Base-by-base conservation (phyloP, 257 asterid species). In the Solanum peruvianum region DNA sequence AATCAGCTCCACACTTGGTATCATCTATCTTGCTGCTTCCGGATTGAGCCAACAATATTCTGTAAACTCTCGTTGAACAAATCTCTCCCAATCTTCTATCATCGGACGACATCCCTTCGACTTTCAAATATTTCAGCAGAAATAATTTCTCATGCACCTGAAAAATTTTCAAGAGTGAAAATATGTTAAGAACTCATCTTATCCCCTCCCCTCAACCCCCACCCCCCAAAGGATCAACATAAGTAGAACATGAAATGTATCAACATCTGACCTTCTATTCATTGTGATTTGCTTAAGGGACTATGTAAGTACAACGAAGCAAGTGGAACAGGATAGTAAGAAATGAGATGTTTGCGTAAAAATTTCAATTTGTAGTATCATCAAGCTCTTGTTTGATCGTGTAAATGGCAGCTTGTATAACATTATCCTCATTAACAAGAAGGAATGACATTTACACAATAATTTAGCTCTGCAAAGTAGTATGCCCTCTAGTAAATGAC, bases 141-240 rank as follows among this genome's bases (percentile, higher is more conserved):
- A 91, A 93, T 87, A 95, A 99, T 89, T 97, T 97, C 93, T 97
- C 99, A 56, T 95, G 98, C 75, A 94, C 99, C 99, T 97, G 93
- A 56, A 52, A 86, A 42, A 85, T 67, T 47, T 21, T n/a, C 44
- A 82, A 37, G 82, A 71, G 10, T 45, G 8, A 85, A 21, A 80
- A 80, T 47, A 11, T 80, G 18, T 80, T 49, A 5, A 44, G 11
- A 80, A 16, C 85, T 27, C 27, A 6, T 29, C 29, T 45, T 27
- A 45, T 29, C 37, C 67, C 42, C 29, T 4, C 37, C 37, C 37
- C 37, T 31, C 31, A 31, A 31, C 37, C 37, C 37, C 37, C 37
- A 4, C 37, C 5, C 37, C 5, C 62, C 29, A 16, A 16, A 47
- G 67, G 44, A 80, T 5, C 15, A 7, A 45, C 27, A 47, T 14